Conservation (phyloP, 345 rosid genomes). For the Eucalyptus tenuipes region DNA sequence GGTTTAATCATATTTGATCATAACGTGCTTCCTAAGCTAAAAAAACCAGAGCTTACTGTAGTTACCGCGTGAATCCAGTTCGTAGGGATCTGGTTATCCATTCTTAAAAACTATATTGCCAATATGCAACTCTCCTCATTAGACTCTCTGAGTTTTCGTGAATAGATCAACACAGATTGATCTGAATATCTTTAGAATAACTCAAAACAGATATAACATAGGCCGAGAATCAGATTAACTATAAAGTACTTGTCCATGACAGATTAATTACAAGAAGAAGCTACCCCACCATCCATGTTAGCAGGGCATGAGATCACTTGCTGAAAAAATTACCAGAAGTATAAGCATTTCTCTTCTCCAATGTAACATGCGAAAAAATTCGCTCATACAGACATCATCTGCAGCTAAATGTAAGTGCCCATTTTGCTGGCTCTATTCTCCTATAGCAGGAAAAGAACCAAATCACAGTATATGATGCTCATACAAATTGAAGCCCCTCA, state of each 20-base stretch:
- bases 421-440: not conserved
- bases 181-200: not conserved
- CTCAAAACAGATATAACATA: not conserved
- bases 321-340: not conserved
- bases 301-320: not conserved
- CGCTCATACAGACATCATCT: not conserved
- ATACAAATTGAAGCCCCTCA: not conserved
- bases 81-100: not conserved
- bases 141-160: not conserved
- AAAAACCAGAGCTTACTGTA: not conserved
- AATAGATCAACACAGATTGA: not conserved
- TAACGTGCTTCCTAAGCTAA: not conserved
- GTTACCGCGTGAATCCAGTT: not conserved
- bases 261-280: not conserved
- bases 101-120: not conserved
- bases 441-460: not conserved
- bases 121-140: not conserved
- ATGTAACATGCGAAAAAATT: not conserved
- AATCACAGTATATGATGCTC: not conserved
- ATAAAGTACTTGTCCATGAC: not conserved
- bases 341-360: not conserved
- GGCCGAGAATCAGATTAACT: not conserved
- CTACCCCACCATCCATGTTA: not conserved
- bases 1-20: not conserved
- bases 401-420: not conserved